Base-by-base conservation (phyloP, 1,284 basidiomycete species). In the Ustilago hordei region DNA sequence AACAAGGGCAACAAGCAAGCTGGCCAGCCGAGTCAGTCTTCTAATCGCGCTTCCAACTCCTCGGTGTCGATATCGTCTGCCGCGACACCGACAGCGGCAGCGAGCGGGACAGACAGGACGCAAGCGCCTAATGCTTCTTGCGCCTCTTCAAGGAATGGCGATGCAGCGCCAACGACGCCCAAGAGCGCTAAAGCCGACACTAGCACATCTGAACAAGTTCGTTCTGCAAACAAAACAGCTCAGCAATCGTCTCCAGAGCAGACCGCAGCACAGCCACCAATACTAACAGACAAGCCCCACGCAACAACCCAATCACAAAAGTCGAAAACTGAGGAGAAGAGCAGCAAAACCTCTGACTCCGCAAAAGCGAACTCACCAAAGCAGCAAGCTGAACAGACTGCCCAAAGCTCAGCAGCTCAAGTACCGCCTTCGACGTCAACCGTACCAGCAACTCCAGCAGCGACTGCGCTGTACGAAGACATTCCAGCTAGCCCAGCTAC, bases 401-500 rank as follows among this genome's bases (percentile, higher is more conserved):
- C 54, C 12, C 60, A 67, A 17, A 67, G 8, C 19, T 57, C 50
- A 41, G 39, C 47, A 9, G 55, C 67, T 19, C 60, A 50, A 23
- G 35, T 62, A 19, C 55, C 60, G 45, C 54, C 66, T n/a, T 55
- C 71, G 3, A 28, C 55, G 8, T 41, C 53, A 1, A 52, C 60
- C 4, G 35, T 47, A 8, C 17, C 39, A 23, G 43, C 43, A 45
- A 28, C 38, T 39, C 39, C 64, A 8, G 48, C 57, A 8, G 48
- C 48, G 9, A 28, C 36, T 15, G 28, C 41, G 23, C 15, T 57
- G 45, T 64, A 60, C 32, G 73, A 75, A 4, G 64, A 75, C 31
- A 61, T 70, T 8, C 73, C 73, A 3, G 64, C 58, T 15, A 75
- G 73, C 41, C 73, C 73, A n/a, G 73, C 68, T 4, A 75, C 73